Evolutionary conservation across 2,329 filamentous ascomycete species (phyloP).

Genomic region (Aspergillus glaucus): DNA sequence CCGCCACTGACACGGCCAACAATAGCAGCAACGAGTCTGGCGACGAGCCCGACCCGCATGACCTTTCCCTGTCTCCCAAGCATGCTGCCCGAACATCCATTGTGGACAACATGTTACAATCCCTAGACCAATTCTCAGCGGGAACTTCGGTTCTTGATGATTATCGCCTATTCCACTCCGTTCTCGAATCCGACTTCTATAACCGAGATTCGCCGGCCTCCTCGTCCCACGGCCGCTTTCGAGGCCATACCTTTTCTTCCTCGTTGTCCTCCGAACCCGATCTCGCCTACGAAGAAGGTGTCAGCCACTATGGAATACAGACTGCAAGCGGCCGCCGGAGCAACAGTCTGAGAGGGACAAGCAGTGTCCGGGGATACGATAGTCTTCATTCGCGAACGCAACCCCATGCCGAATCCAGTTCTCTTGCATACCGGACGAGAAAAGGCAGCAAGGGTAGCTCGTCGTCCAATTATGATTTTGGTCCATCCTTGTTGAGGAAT

Average conservation of each 20-base stretch:
- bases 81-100: conserved; percentile 81
- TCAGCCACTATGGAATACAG: conserved; percentile 37
- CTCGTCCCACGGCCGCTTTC: conserved; percentile 37
- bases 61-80: conserved; percentile 71
- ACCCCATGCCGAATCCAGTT: conserved; percentile 20
- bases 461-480: conserved; percentile 71
- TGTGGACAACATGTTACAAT: conserved; percentile 91
- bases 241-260: conserved; percentile 56
- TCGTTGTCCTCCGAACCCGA: conserved; percentile 55
- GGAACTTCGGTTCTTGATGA: conserved; percentile 31
- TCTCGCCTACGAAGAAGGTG: conserved; percentile 31
- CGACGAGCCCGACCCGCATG: conserved; percentile 54
- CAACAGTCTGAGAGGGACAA: conserved; percentile 62
- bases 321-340: conserved; percentile 57
- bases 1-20: conserved; percentile 25
- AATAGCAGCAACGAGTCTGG: conserved; percentile 29
- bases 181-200: conserved; percentile 34
- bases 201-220: conserved; percentile 25
- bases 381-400: conserved; percentile 33
- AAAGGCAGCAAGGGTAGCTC: conserved; percentile 69
- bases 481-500: conserved; percentile 39
- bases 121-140: conserved; percentile 72
- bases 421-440: conserved; percentile 32
- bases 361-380: conserved; percentile 51
- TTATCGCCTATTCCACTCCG: conserved; percentile 34